Percentiles rank a stretch among this genome's conserved stretches.
Evolutionary conservation across 441 rosid species (phyloP).

Genomic region (Omphalea diandra): DNA sequence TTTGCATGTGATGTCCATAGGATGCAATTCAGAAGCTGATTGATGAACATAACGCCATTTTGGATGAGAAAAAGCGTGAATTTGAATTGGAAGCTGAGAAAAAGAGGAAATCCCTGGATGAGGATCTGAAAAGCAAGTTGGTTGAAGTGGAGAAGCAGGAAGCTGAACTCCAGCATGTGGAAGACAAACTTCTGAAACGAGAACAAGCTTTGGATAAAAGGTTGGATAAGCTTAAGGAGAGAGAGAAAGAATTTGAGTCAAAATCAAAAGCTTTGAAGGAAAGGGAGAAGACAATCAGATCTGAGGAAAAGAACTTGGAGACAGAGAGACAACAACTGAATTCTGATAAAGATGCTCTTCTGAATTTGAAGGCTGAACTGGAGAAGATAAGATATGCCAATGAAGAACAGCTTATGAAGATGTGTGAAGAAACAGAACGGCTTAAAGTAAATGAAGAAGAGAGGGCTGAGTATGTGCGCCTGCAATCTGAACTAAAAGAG

Average conservation of each 20-base stretch:
- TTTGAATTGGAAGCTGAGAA: conserved; percentile 78
- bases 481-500: conserved; percentile 77
- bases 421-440: conserved; percentile 55
- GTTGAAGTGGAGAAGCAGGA: conserved; percentile 75
- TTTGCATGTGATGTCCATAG: conserved; percentile 39
- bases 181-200: conserved; percentile 73
- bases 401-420: conserved; percentile 61
- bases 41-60: conserved; percentile 67
- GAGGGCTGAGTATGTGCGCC: conserved; percentile 61
- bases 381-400: conserved; percentile 64
- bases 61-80: conserved; percentile 66
- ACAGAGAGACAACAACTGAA: conserved; percentile 46
- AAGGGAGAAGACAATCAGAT: conserved; percentile 61
- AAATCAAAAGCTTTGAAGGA: conserved; percentile 60
- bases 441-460: conserved; percentile 77
- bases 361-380: conserved; percentile 55
- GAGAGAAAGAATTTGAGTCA: conserved; percentile 61
- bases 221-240: conserved; percentile 70
- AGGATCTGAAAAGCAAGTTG: conserved; percentile 63
- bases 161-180: conserved; percentile 75
- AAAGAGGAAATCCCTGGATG: conserved; percentile 72
- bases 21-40: conserved; percentile 66
- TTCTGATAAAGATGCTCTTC: conserved; percentile 54
- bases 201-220: conserved; percentile 76
- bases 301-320: conserved; percentile 67